phyloP scores from a whole-genome alignment of 2,329 filamentous ascomycete species.

The Gaeumannomyces tritici region DNA sequence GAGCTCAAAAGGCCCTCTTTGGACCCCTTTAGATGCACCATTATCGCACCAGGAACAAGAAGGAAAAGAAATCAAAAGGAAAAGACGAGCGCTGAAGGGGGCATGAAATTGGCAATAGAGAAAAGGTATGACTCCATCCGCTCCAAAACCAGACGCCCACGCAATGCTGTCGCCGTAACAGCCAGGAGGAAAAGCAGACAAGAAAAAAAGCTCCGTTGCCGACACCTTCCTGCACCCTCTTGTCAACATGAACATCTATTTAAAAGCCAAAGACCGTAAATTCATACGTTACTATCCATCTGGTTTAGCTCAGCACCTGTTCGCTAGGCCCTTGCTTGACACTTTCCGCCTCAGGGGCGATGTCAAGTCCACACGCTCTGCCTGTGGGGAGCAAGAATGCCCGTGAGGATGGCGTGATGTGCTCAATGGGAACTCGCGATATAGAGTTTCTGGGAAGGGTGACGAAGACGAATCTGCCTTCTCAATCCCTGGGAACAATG shows the following conservation, averaged over 20 bases:
- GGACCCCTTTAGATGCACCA: neutral
- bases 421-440: neutral
- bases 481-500: neutral
- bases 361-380: neutral
- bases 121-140: neutral
- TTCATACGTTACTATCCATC: neutral
- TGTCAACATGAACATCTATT: neutral
- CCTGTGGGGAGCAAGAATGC: neutral
- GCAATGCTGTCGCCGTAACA: neutral
- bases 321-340: neutral
- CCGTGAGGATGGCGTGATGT: neutral
- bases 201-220: neutral
- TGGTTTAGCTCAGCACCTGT: neutral
- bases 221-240: neutral
- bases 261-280: neutral
- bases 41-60: neutral
- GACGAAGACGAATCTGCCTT: neutral
- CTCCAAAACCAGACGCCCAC: neutral
- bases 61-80: neutral
- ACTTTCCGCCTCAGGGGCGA: neutral
- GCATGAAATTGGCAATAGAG: neutral
- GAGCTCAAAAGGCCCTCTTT: neutral
- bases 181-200: neutral
- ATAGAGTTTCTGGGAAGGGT: neutral
- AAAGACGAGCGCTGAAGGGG: neutral